These are phyloP conservation scores for Gymnopilus junonius DNA, from an alignment of 768 basidiomycete genomes.

Conservation along the genomic window DNA sequence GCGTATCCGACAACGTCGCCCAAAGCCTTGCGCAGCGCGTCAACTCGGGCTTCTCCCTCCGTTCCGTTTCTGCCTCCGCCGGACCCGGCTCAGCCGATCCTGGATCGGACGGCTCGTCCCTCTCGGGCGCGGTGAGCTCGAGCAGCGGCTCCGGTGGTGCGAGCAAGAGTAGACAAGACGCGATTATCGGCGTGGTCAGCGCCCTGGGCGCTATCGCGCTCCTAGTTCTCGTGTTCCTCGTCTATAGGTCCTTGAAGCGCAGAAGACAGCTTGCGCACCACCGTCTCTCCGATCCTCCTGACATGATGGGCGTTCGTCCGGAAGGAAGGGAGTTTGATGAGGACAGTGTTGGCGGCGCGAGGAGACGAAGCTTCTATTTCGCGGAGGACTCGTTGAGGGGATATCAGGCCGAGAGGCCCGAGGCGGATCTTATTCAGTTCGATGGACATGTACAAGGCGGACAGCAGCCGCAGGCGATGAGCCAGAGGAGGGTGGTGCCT, in stretches of 20 bases:
- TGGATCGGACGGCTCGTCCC: neutral
- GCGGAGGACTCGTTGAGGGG: constrained; percentile 83
- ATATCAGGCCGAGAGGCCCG: constrained; percentile 42
- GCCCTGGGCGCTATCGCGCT: constrained; percentile 81
- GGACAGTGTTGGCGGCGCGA: constrained; percentile 72
- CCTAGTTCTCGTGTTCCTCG: constrained; percentile 72
- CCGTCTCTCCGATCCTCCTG: constrained; percentile 65
- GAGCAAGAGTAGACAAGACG: constrained; percentile 68
- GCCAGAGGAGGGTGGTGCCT: constrained; percentile 65
- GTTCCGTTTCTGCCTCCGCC: constrained; percentile 38
- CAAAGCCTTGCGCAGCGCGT: constrained; percentile 67
- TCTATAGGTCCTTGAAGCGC: constrained; percentile 68
- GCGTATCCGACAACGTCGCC: constrained; percentile 46
- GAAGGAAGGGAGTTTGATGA: constrained; percentile 79
- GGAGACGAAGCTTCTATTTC: constrained; percentile 83
- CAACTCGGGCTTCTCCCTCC: constrained; percentile 67
- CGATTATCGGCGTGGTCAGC: constrained; percentile 90
- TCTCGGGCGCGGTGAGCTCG: neutral
- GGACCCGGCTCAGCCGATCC: neutral
- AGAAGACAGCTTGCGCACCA: constrained; percentile 72
- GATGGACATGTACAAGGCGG: constrained; percentile 4
- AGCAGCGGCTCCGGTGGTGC: neutral
- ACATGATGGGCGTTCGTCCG: constrained; percentile 48
- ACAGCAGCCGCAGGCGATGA: constrained; percentile 37
- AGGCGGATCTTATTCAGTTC: constrained; percentile 17